phyloP scores from a whole-genome alignment of 2,329 filamentous ascomycete species.

The Ceratocystiopsis minuta region DNA sequence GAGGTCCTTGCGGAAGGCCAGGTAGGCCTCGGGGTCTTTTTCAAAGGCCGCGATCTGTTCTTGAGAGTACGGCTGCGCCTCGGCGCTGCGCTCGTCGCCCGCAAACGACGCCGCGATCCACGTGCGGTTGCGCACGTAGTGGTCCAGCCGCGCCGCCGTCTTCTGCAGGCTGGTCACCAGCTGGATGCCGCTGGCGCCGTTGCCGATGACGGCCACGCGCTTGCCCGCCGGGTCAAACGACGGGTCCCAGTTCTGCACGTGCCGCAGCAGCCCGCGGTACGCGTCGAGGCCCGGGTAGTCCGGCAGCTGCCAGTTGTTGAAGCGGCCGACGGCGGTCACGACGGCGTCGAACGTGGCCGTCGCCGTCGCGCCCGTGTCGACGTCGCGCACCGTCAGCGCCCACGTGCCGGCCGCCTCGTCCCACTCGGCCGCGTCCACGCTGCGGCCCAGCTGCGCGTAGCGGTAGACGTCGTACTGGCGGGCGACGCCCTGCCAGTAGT shows the following conservation, averaged over 20 bases:
- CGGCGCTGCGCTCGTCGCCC: conserved; percentile 33
- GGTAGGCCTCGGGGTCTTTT: conserved; percentile 40
- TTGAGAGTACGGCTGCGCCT: conserved; percentile 33
- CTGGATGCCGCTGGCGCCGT: conserved; percentile 35
- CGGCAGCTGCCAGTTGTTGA: conserved; percentile 35
- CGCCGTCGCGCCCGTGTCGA: conserved; percentile 19
- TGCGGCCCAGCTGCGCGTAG: conserved; percentile 33
- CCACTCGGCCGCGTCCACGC: conserved; percentile 40
- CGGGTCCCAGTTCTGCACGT: conserved; percentile 37
- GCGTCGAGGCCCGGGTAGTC: conserved; percentile 28
- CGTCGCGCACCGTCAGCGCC: conserved; percentile 29
- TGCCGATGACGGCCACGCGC: conserved; percentile 34
- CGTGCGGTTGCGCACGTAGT: conserved; percentile 46
- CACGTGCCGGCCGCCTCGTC: conserved; percentile 32
- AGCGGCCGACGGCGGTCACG: conserved; percentile 44
- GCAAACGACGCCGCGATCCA: conserved; percentile 51
- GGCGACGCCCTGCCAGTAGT: conserved; percentile 47
- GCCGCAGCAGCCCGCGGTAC: conserved; percentile 35
- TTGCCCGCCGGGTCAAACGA: conserved; percentile 28
- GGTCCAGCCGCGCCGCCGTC: conserved; percentile 32
- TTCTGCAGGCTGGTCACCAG: conserved; percentile 29
- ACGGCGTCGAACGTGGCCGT: conserved; percentile 36
- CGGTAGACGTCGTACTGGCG: conserved; percentile 46
- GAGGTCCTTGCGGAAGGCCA: conserved; percentile 36
- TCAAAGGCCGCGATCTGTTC: conserved; percentile 39